Evolutionary conservation across 306 rosid species (phyloP), one percentile per base, ranked within the genome.

Genomic region (Phaseolus lunatus): DNA sequence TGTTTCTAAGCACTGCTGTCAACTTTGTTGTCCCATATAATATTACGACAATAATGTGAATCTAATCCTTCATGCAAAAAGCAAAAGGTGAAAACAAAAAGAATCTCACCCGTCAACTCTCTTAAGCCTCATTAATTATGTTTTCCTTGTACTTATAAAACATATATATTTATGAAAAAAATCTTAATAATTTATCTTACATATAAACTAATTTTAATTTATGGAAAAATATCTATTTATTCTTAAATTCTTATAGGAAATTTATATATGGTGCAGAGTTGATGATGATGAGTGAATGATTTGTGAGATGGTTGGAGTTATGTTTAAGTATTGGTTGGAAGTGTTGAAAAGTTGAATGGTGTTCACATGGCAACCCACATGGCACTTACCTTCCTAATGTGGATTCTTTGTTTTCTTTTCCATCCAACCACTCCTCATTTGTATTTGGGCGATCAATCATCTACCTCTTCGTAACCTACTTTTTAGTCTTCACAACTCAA

Each of bases 291-390:
- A 74, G 86, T 83, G 90, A 85, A 85, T 90, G 84, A 86, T 78
- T 88, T 85, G 22, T 82, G 92, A 91, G 94, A 88, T 89, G 81
- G 80, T 88, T 84, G 84, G 82, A 54, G 59, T 73, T 82, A 61
- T 76, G 78, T 75, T 80, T 19, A 78, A 72, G 81, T 39, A 74
- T 77, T 26, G 78, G 75, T 66, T 67, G 66, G 67, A 57, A 83
- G 70, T 23, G 76, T 79, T 68, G 81, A 71, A 75, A 87, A 79
- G 75, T 87, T 78, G 71, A 85, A 85, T 90, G 84, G 78, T 31
- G 79, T 83, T 89, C 96, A 91, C 98, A 87, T 94, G 98, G 90
- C 87, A 72, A 26, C 64, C 82, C 96, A 93, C 92, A 90, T 90
- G 96, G 70, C 81, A 77, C 85, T 82, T 80, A 76, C 72, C 75